phyloP scores from a whole-genome alignment of 495 filamentous ascomycete species.

The Lophium mytilinum region DNA sequence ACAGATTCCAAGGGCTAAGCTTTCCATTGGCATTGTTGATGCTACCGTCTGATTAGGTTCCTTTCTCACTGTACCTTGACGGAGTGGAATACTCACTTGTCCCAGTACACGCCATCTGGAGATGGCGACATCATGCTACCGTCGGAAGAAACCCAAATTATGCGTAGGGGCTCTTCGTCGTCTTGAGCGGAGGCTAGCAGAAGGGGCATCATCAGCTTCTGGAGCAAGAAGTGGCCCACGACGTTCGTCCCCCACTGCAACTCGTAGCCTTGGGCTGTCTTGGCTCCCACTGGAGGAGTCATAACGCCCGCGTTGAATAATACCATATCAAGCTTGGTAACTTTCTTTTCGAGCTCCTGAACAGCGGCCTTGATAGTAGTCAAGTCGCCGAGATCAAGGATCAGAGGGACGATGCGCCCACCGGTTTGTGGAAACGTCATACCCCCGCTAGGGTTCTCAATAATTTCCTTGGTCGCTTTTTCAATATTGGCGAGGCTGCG shows the following conservation, averaged over 20 bases:
- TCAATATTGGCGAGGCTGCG: constrained; percentile 34
- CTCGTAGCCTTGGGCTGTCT: constrained; percentile 37
- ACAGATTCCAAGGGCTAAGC: neutral
- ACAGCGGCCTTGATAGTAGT: constrained; percentile 1
- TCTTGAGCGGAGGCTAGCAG: neutral
- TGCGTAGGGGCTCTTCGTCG: neutral
- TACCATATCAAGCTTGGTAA: constrained; percentile 6
- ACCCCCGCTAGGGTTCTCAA: too few relatives aligned
- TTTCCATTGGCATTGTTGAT: too few relatives aligned
- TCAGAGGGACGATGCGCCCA: neutral
- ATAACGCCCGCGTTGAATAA: constrained; percentile 14
- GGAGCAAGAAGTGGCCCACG: constrained; percentile 37
- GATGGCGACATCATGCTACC: neutral
- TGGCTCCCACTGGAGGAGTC: constrained; percentile 20
- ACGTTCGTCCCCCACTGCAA: constrained; percentile 38
- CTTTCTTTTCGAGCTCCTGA: neutral
- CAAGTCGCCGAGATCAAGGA: constrained; percentile 8
- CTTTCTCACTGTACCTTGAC: too few relatives aligned
- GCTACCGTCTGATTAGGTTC: too few relatives aligned
- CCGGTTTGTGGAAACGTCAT: too few relatives aligned
- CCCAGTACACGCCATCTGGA: neutral
- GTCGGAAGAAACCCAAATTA: neutral
- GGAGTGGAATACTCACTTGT: neutral
- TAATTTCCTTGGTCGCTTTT: neutral
- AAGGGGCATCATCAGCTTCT: constrained; percentile 30